Conservation (phyloP, 306 rosid species). For the Fragaria iinumae region DNA sequence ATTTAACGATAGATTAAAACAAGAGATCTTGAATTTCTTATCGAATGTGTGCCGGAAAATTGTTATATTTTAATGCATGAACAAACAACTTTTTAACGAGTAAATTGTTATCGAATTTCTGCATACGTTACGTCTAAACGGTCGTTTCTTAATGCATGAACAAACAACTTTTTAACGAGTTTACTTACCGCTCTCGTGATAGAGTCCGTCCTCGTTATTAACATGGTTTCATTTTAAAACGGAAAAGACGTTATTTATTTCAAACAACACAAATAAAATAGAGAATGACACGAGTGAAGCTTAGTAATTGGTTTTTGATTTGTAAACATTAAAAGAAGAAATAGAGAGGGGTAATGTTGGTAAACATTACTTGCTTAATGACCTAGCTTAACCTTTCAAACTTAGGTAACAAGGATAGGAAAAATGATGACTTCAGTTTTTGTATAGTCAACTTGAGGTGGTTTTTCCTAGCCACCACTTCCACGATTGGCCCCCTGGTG, state of each 20-base stretch:
- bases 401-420: background rate
- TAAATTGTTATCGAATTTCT: too few relatives aligned
- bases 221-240: too few relatives aligned
- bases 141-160: background rate
- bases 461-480: background rate
- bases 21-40: too few relatives aligned
- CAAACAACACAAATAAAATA: background rate
- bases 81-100: too few relatives aligned
- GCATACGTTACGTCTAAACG: background rate
- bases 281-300: too few relatives aligned
- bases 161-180: too few relatives aligned
- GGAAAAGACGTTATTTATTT: background rate
- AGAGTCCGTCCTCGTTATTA: background rate
- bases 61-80: background rate
- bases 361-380: background rate
- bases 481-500: background rate
- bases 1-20: too few relatives aligned
- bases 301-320: too few relatives aligned
- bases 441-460: background rate
- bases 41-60: too few relatives aligned
- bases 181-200: too few relatives aligned
- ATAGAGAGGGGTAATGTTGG: background rate
- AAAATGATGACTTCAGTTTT: background rate
- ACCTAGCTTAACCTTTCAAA: background rate
- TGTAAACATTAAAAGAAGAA: too few relatives aligned